Evolutionary conservation across 768 basidiomycete genomes (phyloP).

Genomic region (Phlebiopsis flavidoalba): DNA sequence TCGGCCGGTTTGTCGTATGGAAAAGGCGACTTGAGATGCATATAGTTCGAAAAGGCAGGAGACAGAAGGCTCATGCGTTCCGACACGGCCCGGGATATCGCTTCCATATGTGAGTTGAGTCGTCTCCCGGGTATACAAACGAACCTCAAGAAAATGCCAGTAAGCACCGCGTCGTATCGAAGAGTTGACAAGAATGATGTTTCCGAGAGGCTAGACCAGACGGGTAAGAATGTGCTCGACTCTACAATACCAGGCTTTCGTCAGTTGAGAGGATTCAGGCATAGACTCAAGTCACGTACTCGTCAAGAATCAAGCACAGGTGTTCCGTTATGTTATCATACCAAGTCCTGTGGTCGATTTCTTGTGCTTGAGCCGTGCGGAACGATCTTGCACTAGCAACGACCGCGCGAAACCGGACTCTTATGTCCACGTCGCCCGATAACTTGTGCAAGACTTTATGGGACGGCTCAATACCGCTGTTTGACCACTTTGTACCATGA

Average conservation of each 20-base stretch:
- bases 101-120: slow-evolving; percentile 34
- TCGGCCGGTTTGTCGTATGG: slow-evolving; percentile 44
- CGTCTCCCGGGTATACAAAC: slow-evolving; percentile 38
- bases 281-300: slow-evolving; percentile 37
- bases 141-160: slow-evolving; percentile 81
- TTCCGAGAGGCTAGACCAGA: slow-evolving; percentile 63
- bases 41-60: slow-evolving; percentile 75
- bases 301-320: slow-evolving; percentile 39
- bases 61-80: slow-evolving; percentile 57
- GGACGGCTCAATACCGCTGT: neutral
- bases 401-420: slow-evolving; percentile 78
- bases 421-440: slow-evolving; percentile 63
- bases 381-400: slow-evolving; percentile 56
- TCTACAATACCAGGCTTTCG: slow-evolving; percentile 28
- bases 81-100: slow-evolving; percentile 58
- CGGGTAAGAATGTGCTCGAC: slow-evolving; percentile 75
- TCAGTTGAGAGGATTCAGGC: neutral
- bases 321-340: slow-evolving; percentile 46
- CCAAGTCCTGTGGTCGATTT: slow-evolving; percentile 27
- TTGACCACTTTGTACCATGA: slow-evolving; percentile 34
- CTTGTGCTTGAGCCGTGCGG: slow-evolving; percentile 36
- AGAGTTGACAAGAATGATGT: slow-evolving; percentile 76
- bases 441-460: neutral
- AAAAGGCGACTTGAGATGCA: slow-evolving; percentile 68
- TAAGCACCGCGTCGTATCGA: slow-evolving; percentile 76